Base-by-base conservation (phyloP, 345 rosid species). In the Acer campestre region DNA sequence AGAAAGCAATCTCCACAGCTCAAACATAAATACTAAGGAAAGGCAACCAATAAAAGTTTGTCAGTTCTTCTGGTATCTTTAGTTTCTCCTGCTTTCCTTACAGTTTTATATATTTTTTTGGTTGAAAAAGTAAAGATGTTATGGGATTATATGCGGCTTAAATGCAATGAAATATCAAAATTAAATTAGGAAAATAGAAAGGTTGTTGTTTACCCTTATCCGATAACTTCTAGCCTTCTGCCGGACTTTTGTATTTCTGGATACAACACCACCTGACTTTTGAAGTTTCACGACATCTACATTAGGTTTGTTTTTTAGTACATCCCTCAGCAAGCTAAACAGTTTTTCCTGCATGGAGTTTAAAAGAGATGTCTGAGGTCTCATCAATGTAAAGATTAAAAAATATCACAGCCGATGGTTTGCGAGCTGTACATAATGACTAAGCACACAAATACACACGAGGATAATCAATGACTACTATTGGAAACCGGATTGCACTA, bases 211-310 rank as follows among this genome's bases (percentile, higher is more conserved):
- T 88, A 93, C 99, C 91, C 91, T 88, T 70, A 91, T 94, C 83
- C 78, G 92, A 44, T 75, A 84, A 81, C 84, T 88, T 81, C 97
- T 88, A 14, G 89, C 56, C 79, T 80, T 86, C 83, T 94, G 89
- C 74, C 97, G 95, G 73, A 67, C 86, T 82, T 85, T 89, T 55
- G 80, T 58, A 84, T 73, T 89, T 83, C 98, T 89, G 23, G 92
- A 89, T 17, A 90, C 99, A 82, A 92, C 97, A 61, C 97, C 98
- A 49, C 97, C 98, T 0, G 95, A 96, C 82, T 84, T 90, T 75
- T 92, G 97, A 84, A 92, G 98, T 79, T 94, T 92, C 82, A 96
- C 97, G 16, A 94, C 97, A 58, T 92, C 99, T 2, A 96, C 90
- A 56, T 85, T 89, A 49, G 92, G 91, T 84, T 86, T 90, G 73